These are phyloP conservation scores for Aspergillus arachidicola DNA, from an alignment of 2,329 filamentous ascomycete genomes.

Conservation along the genomic window DNA sequence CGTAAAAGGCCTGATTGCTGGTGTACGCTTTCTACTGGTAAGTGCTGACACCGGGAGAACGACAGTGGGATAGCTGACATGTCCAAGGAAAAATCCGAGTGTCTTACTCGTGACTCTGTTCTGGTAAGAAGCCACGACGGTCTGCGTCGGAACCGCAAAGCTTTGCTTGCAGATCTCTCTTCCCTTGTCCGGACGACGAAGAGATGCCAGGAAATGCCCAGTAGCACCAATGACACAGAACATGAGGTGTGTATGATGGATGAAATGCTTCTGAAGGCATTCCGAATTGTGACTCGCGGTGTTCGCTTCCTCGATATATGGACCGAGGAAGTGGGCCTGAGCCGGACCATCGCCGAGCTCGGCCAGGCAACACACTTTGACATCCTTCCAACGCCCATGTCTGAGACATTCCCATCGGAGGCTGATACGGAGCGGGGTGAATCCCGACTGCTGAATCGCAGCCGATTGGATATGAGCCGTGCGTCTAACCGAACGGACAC, in stretches of 20 bases:
- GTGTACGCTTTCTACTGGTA: slow-evolving; percentile 86
- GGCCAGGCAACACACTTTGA: slow-evolving; percentile 35
- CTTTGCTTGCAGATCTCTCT: slow-evolving; percentile 84
- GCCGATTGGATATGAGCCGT: slow-evolving; percentile 32
- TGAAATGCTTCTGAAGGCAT: slow-evolving; percentile 90
- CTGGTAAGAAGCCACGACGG: slow-evolving; percentile 75
- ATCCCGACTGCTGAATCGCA: slow-evolving; percentile 36
- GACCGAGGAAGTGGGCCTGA: slow-evolving; percentile 59
- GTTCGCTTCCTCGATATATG: slow-evolving; percentile 88
- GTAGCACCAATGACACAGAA: slow-evolving; percentile 47
- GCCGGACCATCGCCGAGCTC: slow-evolving; percentile 43
- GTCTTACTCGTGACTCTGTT: slow-evolving; percentile 77
- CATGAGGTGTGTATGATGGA: slow-evolving; percentile 66
- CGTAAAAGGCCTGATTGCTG: slow-evolving; percentile 90
- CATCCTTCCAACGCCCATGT: slow-evolving; percentile 40
- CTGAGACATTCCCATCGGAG: slow-evolving; percentile 41
- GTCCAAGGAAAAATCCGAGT: slow-evolving; percentile 80
- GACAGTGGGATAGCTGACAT: slow-evolving; percentile 1
- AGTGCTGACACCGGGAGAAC: slow-evolving; percentile 39
- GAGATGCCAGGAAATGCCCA: slow-evolving; percentile 74
- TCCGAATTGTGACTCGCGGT: slow-evolving; percentile 88
- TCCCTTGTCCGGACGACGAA: slow-evolving; percentile 88
- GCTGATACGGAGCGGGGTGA: slow-evolving; percentile 33
- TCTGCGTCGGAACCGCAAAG: slow-evolving; percentile 80
- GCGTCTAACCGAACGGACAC: slow-evolving; percentile 30